These are phyloP conservation scores for Seminavis robusta DNA, from an alignment of 108 stramenopile species.

Conservation along the genomic window DNA sequence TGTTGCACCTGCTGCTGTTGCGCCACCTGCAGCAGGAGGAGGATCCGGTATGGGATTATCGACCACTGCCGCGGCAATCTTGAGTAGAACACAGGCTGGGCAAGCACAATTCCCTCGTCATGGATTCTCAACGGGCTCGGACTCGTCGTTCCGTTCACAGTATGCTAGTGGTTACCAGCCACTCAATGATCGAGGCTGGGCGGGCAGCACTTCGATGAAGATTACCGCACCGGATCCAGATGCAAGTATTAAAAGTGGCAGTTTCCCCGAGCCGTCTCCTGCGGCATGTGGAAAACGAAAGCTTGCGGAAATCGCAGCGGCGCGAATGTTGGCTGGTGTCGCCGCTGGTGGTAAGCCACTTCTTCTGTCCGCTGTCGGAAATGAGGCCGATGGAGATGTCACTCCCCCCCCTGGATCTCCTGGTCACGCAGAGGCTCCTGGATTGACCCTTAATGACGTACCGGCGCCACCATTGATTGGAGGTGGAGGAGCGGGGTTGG, in stretches of 20 bases:
- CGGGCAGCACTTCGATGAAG: conserved; percentile 24
- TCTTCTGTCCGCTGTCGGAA: not conserved
- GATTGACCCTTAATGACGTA: conserved; percentile 4
- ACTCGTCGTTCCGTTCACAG: no score
- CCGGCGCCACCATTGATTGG: conserved; percentile 1
- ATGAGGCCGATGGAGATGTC: conserved; percentile 4
- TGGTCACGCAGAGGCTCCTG: not conserved
- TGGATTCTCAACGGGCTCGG: not conserved
- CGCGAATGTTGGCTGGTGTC: conserved; percentile 81
- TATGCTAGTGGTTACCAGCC: not conserved
- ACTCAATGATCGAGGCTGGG: not conserved
- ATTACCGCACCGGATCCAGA: conserved; percentile 67
- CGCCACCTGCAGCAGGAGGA: not conserved
- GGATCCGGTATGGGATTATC: not conserved
- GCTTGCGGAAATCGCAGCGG: conserved; percentile 80
- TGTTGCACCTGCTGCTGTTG: not conserved
- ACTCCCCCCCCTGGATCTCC: conserved; percentile 33
- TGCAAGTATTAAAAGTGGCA: conserved; percentile 32
- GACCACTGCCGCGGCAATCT: not conserved
- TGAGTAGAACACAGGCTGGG: not conserved
- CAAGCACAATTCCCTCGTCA: not conserved
- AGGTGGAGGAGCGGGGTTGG: not conserved
- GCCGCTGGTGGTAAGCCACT: not conserved
- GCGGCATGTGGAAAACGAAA: conserved; percentile 87
- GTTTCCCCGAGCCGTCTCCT: conserved; percentile 82